A percentile compares a stretch with the other conserved stretches of the same genome.
Evolutionary conservation across 1,284 basidiomycete genomes (phyloP).

Genomic region (Sporisorium sorghi): DNA sequence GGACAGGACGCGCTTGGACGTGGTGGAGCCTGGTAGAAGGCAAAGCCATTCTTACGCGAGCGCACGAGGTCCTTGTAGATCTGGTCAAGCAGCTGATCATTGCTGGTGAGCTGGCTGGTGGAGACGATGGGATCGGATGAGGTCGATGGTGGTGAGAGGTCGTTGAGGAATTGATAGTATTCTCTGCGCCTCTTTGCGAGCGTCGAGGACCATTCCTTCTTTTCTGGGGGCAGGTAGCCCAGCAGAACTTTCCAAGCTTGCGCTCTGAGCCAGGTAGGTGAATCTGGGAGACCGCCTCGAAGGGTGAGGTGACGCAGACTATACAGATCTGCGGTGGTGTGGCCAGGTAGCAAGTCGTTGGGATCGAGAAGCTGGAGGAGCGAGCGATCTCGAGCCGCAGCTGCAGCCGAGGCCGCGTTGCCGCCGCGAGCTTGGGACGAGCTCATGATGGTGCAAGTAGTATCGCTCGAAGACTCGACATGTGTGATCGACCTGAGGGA

Average conservation of each 20-base stretch:
- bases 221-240: constrained; percentile 62
- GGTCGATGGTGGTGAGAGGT: constrained; percentile 40
- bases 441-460: constrained; percentile 31
- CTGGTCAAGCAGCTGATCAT: constrained; percentile 61
- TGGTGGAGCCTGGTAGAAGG: constrained; percentile 56
- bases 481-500: constrained; percentile 3
- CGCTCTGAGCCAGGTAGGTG: constrained; percentile 61
- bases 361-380: constrained; percentile 57
- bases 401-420: constrained; percentile 18
- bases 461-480: constrained; percentile 8
- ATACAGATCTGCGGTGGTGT: constrained; percentile 59
- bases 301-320: constrained; percentile 59
- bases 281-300: constrained; percentile 49
- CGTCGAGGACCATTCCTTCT: constrained; percentile 56
- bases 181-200: constrained; percentile 55
- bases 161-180: constrained; percentile 62
- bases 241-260: constrained; percentile 67
- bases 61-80: constrained; percentile 63
- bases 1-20: constrained; percentile 44
- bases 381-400: constrained; percentile 34
- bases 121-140: neutral
- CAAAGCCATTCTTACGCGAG: constrained; percentile 61
- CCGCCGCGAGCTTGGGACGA: constrained; percentile 20
- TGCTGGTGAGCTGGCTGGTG: constrained; percentile 24
- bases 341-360: constrained; percentile 57